These are phyloP conservation scores for Tulasnella sp. DNA, from an alignment of 768 basidiomycete species.

Conservation along the genomic window DNA sequence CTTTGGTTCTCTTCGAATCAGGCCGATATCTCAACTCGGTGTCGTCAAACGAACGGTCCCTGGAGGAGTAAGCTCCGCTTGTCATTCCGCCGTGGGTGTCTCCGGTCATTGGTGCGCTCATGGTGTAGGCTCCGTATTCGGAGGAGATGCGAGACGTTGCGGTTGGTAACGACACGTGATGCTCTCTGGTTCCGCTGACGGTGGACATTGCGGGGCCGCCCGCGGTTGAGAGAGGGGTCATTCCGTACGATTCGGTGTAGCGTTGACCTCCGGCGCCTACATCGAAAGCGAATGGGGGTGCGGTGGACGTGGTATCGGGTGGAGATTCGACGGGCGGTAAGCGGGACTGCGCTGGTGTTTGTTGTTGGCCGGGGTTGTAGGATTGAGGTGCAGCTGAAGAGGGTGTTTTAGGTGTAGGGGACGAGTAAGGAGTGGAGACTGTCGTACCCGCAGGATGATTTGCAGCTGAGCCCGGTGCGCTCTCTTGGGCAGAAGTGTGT, in stretches of 20 bases:
- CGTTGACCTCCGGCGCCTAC: neutral
- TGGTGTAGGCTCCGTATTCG: slow-evolving; percentile 10
- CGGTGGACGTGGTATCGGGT: slow-evolving; percentile 23
- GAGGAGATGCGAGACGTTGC: slow-evolving; percentile 1
- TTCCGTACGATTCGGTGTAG: slow-evolving; percentile 12
- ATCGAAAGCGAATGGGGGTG: slow-evolving; percentile 26
- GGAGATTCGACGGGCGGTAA: slow-evolving; percentile 20
- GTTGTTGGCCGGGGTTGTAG: neutral
- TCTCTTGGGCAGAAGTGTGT: neutral
- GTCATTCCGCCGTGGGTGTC: neutral
- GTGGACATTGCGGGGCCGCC: slow-evolving; percentile 3
- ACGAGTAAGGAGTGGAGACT: slow-evolving; percentile 2
- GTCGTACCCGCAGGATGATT: slow-evolving; percentile 10
- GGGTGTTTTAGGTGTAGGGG: neutral
- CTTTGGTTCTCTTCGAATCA: slow-evolving; percentile 26
- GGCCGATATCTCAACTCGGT: slow-evolving; percentile 19
- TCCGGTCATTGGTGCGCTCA: slow-evolving; percentile 12
- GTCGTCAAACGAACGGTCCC: slow-evolving; percentile 18
- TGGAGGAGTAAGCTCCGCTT: neutral
- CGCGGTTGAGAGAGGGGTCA: slow-evolving; percentile 24
- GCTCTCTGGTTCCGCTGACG: neutral
- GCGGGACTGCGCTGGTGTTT: neutral
- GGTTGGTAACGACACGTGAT: slow-evolving; percentile 16
- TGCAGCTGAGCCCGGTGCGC: slow-evolving; percentile 5
- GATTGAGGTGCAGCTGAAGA: neutral